Percentiles rank a stretch among this genome's conserved stretches.
phyloP scores from a whole-genome alignment of 2,329 filamentous ascomycete species.

The Gyromitra esculenta region DNA sequence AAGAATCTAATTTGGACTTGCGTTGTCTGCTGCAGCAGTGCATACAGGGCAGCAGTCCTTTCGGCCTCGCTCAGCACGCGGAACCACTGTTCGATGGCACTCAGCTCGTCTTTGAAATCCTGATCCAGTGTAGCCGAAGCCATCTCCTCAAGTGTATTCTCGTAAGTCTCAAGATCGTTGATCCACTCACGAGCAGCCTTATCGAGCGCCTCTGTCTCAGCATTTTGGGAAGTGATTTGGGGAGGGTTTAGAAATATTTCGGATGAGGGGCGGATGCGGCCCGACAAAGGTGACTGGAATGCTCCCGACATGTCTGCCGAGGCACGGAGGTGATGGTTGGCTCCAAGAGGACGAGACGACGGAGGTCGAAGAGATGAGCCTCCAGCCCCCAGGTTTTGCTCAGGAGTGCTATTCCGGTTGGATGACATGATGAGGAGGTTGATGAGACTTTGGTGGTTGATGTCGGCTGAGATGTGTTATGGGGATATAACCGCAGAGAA shows the following conservation, averaged over 20 bases:
- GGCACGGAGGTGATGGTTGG: constrained; percentile 86
- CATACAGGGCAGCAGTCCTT: constrained; percentile 92
- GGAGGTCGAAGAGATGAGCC: constrained; percentile 84
- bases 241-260: constrained; percentile 75
- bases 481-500: constrained; percentile 10
- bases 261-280: constrained; percentile 89
- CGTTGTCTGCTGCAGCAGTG: constrained; percentile 95
- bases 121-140: constrained; percentile 97
- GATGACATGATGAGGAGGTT: constrained; percentile 47
- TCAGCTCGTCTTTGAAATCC: constrained; percentile 99
- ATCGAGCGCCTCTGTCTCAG: constrained; percentile 84
- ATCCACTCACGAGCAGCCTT: constrained; percentile 98
- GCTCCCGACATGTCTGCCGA: constrained; percentile 91
- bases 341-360: constrained; percentile 77
- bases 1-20: constrained; percentile 99
- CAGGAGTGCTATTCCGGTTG: constrained; percentile 97
- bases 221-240: constrained; percentile 61
- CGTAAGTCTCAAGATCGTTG: constrained; percentile 97
- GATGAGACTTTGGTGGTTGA: constrained; percentile 22
- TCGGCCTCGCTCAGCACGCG: constrained; percentile 96
- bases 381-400: constrained; percentile 72
- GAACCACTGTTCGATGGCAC: constrained; percentile 99
- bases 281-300: constrained; percentile 74
- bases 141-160: constrained; percentile 99
- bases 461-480: constrained; percentile 34